These are phyloP conservation scores for Pseudopyricularia cyperi DNA, from an alignment of 2,329 filamentous ascomycete genomes.

Conservation along the genomic window DNA sequence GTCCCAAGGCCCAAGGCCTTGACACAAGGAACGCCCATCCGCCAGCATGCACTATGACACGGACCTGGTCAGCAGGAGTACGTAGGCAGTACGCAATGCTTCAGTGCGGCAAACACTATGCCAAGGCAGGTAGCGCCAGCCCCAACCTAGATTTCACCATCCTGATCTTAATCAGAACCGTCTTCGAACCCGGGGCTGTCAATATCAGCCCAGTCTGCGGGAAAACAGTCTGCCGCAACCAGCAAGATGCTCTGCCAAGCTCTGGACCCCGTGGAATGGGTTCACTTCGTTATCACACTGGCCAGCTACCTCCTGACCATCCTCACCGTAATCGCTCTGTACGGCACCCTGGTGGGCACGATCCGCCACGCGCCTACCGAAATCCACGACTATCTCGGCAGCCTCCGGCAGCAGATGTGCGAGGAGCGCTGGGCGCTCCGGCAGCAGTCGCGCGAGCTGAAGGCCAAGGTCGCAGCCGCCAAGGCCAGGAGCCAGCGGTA, in stretches of 20 bases:
- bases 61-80: too few species aligned
- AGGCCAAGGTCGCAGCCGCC: conserved; percentile 2
- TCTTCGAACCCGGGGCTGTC: too few species aligned
- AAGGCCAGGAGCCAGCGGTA: not conserved
- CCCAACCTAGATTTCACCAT: too few species aligned
- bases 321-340: conserved; percentile 9
- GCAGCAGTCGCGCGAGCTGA: conserved; percentile 8
- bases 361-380: conserved; percentile 7
- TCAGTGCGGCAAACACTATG: too few species aligned
- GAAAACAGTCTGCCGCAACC: not conserved
- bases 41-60: too few species aligned
- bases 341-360: conserved; percentile 7
- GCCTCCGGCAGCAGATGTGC: conserved; percentile 7
- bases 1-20: too few species aligned
- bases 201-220: too few species aligned
- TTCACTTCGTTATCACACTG: conserved; percentile 5
- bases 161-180: too few species aligned
- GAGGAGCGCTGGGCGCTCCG: conserved; percentile 10
- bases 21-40: too few species aligned
- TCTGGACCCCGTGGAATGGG: not conserved
- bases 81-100: too few species aligned
- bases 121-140: too few species aligned
- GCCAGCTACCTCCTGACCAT: conserved; percentile 6
- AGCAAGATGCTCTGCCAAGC: not conserved
- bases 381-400: conserved; percentile 8